phyloP scores from a whole-genome alignment of 1,139 yeast species.

The Candida anutae region DNA sequence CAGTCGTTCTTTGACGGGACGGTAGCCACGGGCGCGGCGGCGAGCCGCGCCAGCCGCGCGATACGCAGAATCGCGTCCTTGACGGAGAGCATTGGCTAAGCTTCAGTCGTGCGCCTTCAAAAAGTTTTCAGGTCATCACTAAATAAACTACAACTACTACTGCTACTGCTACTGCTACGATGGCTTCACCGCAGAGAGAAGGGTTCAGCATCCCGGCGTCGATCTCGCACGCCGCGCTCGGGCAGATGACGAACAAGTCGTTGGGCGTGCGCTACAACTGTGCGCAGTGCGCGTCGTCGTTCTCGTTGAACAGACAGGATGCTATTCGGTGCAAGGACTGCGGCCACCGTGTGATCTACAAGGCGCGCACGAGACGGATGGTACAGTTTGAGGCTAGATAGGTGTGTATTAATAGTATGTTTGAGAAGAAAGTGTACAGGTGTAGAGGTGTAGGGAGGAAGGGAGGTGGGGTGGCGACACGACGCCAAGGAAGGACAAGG shows the following conservation, averaged over 20 bases:
- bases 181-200: slow-evolving; percentile 71
- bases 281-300: slow-evolving; percentile 91
- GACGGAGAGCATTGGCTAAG: slow-evolving; percentile 12
- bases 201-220: slow-evolving; percentile 86
- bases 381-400: slow-evolving; percentile 52
- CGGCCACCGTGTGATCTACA: slow-evolving; percentile 95
- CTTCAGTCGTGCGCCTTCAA: background rate
- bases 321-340: slow-evolving; percentile 98
- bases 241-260: slow-evolving; percentile 55
- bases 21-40: slow-evolving; percentile 9
- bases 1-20: no score
- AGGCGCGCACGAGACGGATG: slow-evolving; percentile 96
- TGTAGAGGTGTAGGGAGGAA: no score
- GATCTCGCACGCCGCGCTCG: slow-evolving; percentile 67
- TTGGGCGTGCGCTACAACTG: slow-evolving; percentile 90
- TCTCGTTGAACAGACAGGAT: slow-evolving; percentile 84
- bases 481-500: no score
- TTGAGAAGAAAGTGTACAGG: no score
- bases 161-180: no score
- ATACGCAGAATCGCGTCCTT: slow-evolving; percentile 17
- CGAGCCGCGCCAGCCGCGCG: slow-evolving; percentile 14
- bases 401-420: slow-evolving; percentile 1
- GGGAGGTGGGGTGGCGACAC: no score
- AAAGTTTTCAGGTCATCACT: no score
- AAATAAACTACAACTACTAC: no score